phyloP scores from a whole-genome alignment of 2,329 filamentous ascomycete species.

The Penicillium vulpinum region DNA sequence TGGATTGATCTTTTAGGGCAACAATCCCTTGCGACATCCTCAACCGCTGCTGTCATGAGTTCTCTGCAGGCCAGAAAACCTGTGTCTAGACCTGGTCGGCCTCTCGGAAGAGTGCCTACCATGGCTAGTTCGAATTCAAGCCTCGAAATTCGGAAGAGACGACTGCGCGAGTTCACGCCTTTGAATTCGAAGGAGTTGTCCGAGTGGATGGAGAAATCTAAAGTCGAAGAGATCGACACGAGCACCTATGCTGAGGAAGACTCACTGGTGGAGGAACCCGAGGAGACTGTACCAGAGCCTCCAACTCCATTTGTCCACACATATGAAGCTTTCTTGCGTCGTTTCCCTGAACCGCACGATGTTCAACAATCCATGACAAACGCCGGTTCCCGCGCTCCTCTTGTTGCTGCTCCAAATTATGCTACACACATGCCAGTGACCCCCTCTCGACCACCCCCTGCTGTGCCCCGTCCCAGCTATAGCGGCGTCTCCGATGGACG shows the following conservation, averaged over 20 bases:
- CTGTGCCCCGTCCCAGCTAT: constrained; percentile 71
- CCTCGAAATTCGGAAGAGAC: constrained; percentile 56
- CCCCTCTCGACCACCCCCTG: constrained; percentile 66
- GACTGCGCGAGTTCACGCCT: constrained; percentile 64
- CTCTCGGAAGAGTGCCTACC: constrained; percentile 54
- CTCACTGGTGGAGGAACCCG: constrained; percentile 41
- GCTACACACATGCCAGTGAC: constrained; percentile 56
- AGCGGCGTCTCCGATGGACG: constrained; percentile 71
- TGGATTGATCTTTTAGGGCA: constrained; percentile 82
- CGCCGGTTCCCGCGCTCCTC: constrained; percentile 33
- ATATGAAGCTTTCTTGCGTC: constrained; percentile 79
- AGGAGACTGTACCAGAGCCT: constrained; percentile 49
- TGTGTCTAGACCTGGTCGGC: constrained; percentile 45
- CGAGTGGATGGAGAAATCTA: constrained; percentile 75
- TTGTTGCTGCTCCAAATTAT: constrained; percentile 36
- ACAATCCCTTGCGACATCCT: constrained; percentile 61
- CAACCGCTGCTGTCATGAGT: constrained; percentile 54
- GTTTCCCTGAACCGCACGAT: constrained; percentile 71
- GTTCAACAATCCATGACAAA: constrained; percentile 59
- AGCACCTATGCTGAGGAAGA: constrained; percentile 43
- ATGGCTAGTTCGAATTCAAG: constrained; percentile 53
- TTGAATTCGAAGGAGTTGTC: constrained; percentile 79
- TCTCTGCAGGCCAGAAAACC: constrained; percentile 42
- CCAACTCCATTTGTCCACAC: constrained; percentile 61
- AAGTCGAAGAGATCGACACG: constrained; percentile 61